Conservation (phyloP, 1,284 basidiomycete species). For the Rugiboletus extremiorientalis region DNA sequence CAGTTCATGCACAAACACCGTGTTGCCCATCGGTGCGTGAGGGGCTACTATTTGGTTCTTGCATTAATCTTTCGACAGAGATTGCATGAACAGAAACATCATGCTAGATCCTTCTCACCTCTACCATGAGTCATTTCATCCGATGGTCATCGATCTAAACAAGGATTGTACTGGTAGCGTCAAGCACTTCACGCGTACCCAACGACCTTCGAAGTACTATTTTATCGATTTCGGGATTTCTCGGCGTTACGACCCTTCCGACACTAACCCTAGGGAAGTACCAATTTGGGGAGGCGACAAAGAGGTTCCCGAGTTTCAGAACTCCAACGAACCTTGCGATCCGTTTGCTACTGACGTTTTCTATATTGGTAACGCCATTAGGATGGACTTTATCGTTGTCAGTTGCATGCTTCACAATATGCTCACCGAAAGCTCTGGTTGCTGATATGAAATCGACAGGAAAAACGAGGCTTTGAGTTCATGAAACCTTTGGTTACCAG, state of each 20-base stretch:
- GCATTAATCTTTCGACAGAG: not conserved
- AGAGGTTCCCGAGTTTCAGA: conserved; percentile 35
- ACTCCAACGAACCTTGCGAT: conserved; percentile 17
- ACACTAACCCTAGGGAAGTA: conserved; percentile 16
- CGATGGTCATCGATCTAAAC: not conserved
- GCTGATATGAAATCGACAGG: not conserved
- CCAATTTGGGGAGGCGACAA: conserved; percentile 34
- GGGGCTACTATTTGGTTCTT: not conserved
- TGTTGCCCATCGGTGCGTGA: conserved; percentile 12
- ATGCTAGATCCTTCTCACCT: conserved; percentile 41
- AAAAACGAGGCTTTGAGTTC: conserved; percentile 32
- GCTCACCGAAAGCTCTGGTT: not conserved
- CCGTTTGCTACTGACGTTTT: conserved; percentile 36
- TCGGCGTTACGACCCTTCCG: conserved; percentile 22
- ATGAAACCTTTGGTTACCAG: conserved; percentile 29
- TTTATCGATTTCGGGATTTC: conserved; percentile 40
- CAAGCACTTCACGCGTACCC: conserved; percentile 18
- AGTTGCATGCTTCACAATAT: not conserved
- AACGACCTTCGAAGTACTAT: conserved; percentile 16
- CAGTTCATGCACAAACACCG: conserved; percentile 21
- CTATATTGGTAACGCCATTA: conserved; percentile 27
- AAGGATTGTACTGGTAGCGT: conserved; percentile 4
- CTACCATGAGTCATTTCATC: conserved; percentile 19
- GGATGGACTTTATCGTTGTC: conserved; percentile 18
- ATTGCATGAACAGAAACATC: conserved; percentile 34